A percentile compares a stretch with the other conserved stretches of the same genome.
Conservation (phyloP, 495 filamentous ascomycete genomes). For the Aspergillus kassunensis region DNA sequence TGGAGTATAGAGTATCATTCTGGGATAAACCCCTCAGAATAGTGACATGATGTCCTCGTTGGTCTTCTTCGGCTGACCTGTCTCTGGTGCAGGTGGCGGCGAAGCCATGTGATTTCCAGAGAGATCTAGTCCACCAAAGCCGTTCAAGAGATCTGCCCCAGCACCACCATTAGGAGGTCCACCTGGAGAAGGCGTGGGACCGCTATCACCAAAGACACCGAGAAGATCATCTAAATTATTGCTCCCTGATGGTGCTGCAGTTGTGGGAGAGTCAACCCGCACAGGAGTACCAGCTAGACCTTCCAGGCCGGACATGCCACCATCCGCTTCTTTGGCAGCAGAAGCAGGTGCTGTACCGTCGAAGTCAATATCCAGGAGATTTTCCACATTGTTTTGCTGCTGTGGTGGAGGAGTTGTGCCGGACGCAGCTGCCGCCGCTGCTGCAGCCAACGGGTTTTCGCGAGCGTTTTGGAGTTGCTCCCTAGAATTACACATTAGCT, state of each 20-base stretch:
- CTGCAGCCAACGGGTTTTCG: conserved; percentile 91
- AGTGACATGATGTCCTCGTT: conserved; percentile 89
- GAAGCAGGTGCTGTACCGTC: conserved; percentile 91
- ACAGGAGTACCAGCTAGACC: conserved; percentile 76
- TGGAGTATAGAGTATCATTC: conserved; percentile 1
- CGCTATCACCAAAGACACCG: conserved; percentile 64
- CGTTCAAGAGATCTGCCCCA: conserved; percentile 68
- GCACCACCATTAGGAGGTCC: conserved; percentile 24
- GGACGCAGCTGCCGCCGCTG: conserved; percentile 64
- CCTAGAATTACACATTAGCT: conserved; percentile 42
- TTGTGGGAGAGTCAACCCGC: conserved; percentile 63
- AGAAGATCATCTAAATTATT: conserved; percentile 87
- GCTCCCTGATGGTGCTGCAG: conserved; percentile 41
- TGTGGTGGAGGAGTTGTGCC: conserved; percentile 48
- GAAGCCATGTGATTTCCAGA: conserved; percentile 41
- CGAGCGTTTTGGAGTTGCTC: conserved; percentile 81
- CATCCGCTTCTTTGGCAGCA: conserved; percentile 64
- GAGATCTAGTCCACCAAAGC: conserved; percentile 77
- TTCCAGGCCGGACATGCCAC: conserved; percentile 63
- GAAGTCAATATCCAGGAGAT: conserved; percentile 96
- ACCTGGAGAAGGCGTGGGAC: conserved; percentile 29
- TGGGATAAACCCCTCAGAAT: conserved; percentile 60
- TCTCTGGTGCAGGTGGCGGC: conserved; percentile 19
- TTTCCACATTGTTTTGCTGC: conserved; percentile 79
- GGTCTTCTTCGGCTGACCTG: conserved; percentile 52